Evolutionary conservation across 768 basidiomycete species (phyloP), one percentile per base, ranked within the genome.

Genomic region (Clitopilus hobsonii): DNA sequence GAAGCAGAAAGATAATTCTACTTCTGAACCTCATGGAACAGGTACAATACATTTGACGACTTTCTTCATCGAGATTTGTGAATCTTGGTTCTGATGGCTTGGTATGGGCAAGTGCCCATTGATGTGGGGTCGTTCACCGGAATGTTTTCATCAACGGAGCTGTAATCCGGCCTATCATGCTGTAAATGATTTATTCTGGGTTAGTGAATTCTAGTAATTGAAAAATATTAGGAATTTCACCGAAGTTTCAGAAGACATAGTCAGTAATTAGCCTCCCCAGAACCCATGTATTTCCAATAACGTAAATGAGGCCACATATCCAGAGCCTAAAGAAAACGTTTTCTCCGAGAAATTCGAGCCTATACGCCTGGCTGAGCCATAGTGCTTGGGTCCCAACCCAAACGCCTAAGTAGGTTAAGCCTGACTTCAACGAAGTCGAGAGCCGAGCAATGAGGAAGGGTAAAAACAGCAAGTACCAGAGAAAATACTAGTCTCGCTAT

Each of bases 401-500:
- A 1, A 86, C 72, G 0, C 62, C 72, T 0, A 79, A 49, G 49
- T 80, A 79, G 5, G 68, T 56, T 13, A 78, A 2, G 0, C 73
- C 74, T 7, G 75, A 72, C 18, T 62, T 53, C 16, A 70, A 68
- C 1, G 84, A 74, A 45, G 92, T 74, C 0, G 71, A 68, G 0
- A 97, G 69, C 2, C 71, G 77, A 0, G 93, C 89, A 3, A 94
- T 77, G 22, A 96, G 74, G 2, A 94, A 78, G 0, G 96, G 94
- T 0, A 98, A 70, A 57, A 98, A 83, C 50, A 94, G 83, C 13
- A 93, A 83, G 66, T 94, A 98, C 97, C 97, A 99, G 32, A 96
- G 77, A 72, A 98, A 99, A 69, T 99, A 99, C 90, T 98, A 70
- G 30, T 13, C 6, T 24, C 24, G 14, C 54, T 24, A 36, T 25